These are phyloP conservation scores for Hortiboletus campestris DNA, from an alignment of 768 basidiomycete species.

Conservation along the genomic window DNA sequence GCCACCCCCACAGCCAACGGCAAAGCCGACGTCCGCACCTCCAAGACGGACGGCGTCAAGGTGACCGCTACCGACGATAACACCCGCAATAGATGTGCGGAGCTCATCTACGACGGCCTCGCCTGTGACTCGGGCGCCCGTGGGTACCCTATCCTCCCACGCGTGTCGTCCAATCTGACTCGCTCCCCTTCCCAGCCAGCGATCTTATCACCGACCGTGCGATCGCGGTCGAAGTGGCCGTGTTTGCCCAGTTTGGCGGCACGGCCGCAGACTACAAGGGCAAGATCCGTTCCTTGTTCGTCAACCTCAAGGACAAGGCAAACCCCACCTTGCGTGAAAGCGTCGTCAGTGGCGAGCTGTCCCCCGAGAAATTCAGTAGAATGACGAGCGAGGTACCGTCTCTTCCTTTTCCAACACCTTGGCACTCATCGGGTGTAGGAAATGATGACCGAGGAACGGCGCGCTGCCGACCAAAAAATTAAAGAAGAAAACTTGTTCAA, in stretches of 20 bases:
- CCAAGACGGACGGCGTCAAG: conserved; percentile 71
- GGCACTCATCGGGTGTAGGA: conserved; percentile 50
- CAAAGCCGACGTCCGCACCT: conserved; percentile 45
- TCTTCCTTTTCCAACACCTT: no score
- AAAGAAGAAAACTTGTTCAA: conserved; percentile 86
- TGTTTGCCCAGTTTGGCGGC: conserved; percentile 44
- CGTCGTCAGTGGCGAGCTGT: conserved; percentile 79
- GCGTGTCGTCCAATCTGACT: conserved; percentile 4
- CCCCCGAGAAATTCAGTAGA: conserved; percentile 63
- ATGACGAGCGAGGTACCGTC: conserved; percentile 75
- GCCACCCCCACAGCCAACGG: conserved; percentile 31
- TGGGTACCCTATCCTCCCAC: conserved; percentile 43
- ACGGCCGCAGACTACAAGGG: conserved; percentile 56
- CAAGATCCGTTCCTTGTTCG: conserved; percentile 85
- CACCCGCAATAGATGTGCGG: conserved; percentile 83
- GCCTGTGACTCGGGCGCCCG: conserved; percentile 84
- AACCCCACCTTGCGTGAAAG: conserved; percentile 85
- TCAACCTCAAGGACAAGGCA: conserved; percentile 94
- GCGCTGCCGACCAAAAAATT: conserved; percentile 79
- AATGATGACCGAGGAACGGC: conserved; percentile 93
- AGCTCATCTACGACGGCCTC: conserved; percentile 90
- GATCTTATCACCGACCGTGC: conserved; percentile 69
- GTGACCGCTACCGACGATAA: conserved; percentile 58
- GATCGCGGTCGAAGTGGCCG: conserved; percentile 66
- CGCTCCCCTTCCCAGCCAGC: conserved; percentile 43